Evolutionary conservation across 1,284 basidiomycete species (phyloP).

Genomic region (Phylloporus gajari): DNA sequence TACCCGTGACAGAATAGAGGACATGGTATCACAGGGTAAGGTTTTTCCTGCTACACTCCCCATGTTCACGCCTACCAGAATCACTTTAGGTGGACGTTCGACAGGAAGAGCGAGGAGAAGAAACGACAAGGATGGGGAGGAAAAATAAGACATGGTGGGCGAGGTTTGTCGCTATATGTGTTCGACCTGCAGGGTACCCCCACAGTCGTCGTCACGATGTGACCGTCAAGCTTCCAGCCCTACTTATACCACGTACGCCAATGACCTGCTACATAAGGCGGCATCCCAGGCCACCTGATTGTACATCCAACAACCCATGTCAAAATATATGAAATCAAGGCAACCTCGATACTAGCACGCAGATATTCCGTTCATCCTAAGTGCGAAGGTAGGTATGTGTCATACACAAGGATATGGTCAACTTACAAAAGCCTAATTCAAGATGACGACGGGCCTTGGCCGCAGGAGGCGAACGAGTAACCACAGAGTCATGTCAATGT

Average conservation of each 20-base stretch:
- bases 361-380: not conserved
- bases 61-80: not conserved
- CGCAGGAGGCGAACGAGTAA: not conserved
- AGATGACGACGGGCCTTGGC: not conserved
- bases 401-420: not conserved
- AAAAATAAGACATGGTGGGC: no score
- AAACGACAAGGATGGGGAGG: not conserved
- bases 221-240: not conserved
- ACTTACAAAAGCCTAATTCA: not conserved
- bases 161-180: not conserved
- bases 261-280: not conserved
- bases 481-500: not conserved
- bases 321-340: not conserved
- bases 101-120: not conserved
- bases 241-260: not conserved
- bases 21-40: no score
- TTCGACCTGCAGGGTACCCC: slow-evolving; percentile 4
- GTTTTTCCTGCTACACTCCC: not conserved
- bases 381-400: not conserved
- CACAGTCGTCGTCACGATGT: not conserved
- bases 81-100: not conserved
- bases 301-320: not conserved
- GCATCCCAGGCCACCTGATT: not conserved
- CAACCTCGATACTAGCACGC: not conserved
- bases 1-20: no score